Conservation (phyloP, 2,329 filamentous ascomycete species). For the Podosphaera xanthii region DNA sequence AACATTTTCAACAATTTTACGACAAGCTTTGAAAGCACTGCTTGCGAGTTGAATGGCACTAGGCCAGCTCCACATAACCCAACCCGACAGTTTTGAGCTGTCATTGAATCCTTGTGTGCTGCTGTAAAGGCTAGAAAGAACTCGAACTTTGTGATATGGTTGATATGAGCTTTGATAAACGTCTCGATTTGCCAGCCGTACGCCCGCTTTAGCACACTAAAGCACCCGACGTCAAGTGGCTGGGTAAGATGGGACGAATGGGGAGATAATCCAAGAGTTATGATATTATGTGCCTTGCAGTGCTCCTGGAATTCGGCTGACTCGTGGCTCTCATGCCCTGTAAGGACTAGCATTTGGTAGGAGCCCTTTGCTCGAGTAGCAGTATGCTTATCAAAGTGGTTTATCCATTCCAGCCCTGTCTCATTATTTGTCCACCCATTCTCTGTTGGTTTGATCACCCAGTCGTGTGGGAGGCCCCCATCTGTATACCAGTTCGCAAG, state of each 20-base stretch:
- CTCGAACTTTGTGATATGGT: conserved; percentile 13
- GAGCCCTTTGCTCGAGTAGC: too few species aligned
- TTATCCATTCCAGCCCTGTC: too few species aligned
- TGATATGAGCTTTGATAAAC: conserved; percentile 1
- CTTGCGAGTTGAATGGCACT: conserved; percentile 12
- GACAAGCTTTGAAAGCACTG: conserved; percentile 11
- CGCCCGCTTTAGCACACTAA: conserved; percentile 14
- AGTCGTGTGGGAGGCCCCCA: too few species aligned
- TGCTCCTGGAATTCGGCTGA: too few species aligned
- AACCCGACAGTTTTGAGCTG: conserved; percentile 8
- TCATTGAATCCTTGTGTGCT: conserved; percentile 5
- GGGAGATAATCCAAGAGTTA: conserved; percentile 8
- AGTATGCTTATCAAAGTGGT: too few species aligned
- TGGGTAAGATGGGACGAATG: not conserved
- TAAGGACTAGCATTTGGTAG: too few species aligned
- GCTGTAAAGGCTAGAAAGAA: conserved; percentile 13
- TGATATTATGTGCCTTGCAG: conserved; percentile 14
- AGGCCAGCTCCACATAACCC: conserved; percentile 15
- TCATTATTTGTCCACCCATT: too few species aligned
- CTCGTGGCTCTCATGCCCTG: too few species aligned
- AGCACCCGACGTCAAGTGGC: conserved; percentile 9
- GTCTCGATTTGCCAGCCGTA: not conserved
- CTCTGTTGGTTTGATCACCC: too few species aligned
- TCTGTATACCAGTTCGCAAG: too few species aligned
- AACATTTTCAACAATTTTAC: conserved; percentile 7